Evolutionary conservation across 805 yeast species (phyloP).

Genomic region (Starmerella kuoi): DNA sequence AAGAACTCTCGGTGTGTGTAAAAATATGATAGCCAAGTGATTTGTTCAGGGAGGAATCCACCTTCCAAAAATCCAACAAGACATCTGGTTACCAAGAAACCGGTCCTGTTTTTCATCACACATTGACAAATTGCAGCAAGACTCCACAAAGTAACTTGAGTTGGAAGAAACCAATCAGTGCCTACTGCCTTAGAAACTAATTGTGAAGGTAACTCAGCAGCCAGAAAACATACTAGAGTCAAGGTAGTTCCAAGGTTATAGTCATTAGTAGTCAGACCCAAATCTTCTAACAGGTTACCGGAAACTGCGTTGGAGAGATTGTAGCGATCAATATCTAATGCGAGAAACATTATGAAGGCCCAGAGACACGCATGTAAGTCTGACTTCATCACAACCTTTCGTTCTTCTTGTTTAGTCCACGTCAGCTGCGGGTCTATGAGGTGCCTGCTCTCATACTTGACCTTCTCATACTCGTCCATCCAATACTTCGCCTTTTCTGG

Average conservation of each 20-base stretch:
- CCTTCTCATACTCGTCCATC: slow-evolving; percentile 35
- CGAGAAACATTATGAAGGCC: slow-evolving; percentile 49
- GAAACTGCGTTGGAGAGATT: slow-evolving; percentile 48
- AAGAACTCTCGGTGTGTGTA: slow-evolving; percentile 49
- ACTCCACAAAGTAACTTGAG: slow-evolving; percentile 47
- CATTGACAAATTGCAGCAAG: slow-evolving; percentile 44
- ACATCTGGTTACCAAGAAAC: slow-evolving; percentile 39
- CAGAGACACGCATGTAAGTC: slow-evolving; percentile 46
- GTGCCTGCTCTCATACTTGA: slow-evolving; percentile 43
- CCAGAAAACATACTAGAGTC: slow-evolving; percentile 41
- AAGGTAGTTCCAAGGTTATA: slow-evolving; percentile 51
- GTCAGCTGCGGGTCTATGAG: slow-evolving; percentile 46
- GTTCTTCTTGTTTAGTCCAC: slow-evolving; percentile 45
- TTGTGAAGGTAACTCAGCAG: slow-evolving; percentile 58
- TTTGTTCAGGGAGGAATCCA: slow-evolving; percentile 55
- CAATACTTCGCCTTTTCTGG: slow-evolving; percentile 39
- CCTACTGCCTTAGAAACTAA: slow-evolving; percentile 51
- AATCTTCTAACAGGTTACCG: slow-evolving; percentile 43
- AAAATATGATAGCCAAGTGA: slow-evolving; percentile 55
- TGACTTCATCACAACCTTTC: slow-evolving; percentile 37
- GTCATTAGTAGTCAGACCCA: slow-evolving; percentile 42
- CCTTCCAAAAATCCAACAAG: slow-evolving; percentile 51
- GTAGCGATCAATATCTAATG: slow-evolving; percentile 47
- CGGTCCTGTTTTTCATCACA: slow-evolving; percentile 32
- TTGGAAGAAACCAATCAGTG: slow-evolving; percentile 53